Percentiles rank a stretch among this genome's conserved stretches.
phyloP scores from a whole-genome alignment of 2,329 filamentous ascomycete genomes.

The Capronia epimyces region DNA sequence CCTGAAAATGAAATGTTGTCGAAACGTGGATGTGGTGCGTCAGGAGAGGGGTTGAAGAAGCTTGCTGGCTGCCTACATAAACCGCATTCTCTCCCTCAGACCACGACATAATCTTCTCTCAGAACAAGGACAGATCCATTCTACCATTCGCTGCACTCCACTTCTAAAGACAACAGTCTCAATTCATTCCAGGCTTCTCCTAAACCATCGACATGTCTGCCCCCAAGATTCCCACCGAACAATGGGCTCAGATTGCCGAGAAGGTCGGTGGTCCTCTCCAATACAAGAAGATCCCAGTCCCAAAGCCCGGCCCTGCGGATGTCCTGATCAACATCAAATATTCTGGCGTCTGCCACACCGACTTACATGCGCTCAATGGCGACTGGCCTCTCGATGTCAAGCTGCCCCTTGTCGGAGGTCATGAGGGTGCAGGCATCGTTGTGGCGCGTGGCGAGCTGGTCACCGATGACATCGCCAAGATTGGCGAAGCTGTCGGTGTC shows the following conservation, averaged over 20 bases:
- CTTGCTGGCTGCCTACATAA: slow-evolving; percentile 19
- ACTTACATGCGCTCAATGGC: slow-evolving; percentile 73
- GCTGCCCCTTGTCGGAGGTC: slow-evolving; percentile 70
- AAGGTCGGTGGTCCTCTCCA: slow-evolving; percentile 65
- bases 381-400: slow-evolving; percentile 85
- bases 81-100: neutral
- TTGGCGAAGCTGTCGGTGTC: slow-evolving; percentile 82
- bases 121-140: neutral
- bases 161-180: neutral
- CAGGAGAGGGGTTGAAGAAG: slow-evolving; percentile 16
- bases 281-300: slow-evolving; percentile 63
- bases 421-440: slow-evolving; percentile 73
- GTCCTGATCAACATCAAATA: slow-evolving; percentile 88
- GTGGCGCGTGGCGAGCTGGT: slow-evolving; percentile 75
- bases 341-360: slow-evolving; percentile 86
- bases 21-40: neutral
- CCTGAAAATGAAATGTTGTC: slow-evolving; percentile 9
- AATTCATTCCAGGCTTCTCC: neutral
- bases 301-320: slow-evolving; percentile 77
- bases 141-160: neutral
- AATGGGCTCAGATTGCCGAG: slow-evolving; percentile 90
- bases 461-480: slow-evolving; percentile 57
- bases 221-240: slow-evolving; percentile 64
- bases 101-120: neutral
- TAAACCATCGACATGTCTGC: slow-evolving; percentile 28